Evolutionary conservation across 2,329 filamentous ascomycete species (phyloP), one percentile per base, ranked within the genome.

Genomic region (Colletotrichum sidae): DNA sequence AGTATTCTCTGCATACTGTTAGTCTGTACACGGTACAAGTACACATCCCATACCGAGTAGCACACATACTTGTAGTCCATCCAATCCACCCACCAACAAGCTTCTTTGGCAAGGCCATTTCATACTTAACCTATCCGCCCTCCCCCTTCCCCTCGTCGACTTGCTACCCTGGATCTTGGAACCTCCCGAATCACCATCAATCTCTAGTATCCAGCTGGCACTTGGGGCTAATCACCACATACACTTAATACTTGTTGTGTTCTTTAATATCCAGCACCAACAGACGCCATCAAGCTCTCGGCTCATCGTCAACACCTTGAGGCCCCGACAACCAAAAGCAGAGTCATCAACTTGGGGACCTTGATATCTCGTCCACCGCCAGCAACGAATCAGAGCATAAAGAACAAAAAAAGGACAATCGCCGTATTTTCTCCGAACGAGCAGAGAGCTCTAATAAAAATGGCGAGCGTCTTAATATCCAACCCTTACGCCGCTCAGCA

Each of bases 71-170:
- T 25, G 25, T 25, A 25, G 3, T 57, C 52, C 64, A 62, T 65
- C 60, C 66, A 55, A 65, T 63, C 71, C 58, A 67, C 66, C 79
- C 78, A 78, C 79, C 78, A 75, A 76, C 76, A 79, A 76, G 74
- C 75, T 78, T 77, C 78, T 76, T 78, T 78, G 70, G 72, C 73
- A 73, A 45, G 57, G 57, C 53, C 64, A 72, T 72, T 74, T 73
- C 75, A 77, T 80, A 80, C 78, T 79, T 82, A 83, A 78, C 77
- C 76, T 79, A 77, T 73, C 78, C 76, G 76, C 74, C 72, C 73
- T 75, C 77, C 70, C 62, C 65, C 46, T 68, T 65, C 60, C 56
- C 55, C 62, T 66, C 58, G 33, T 55, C 68, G 13, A 17, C 25
- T 56, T 53, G 35, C 4, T 38, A n/a, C 60, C 65, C 67, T 68